Base-by-base conservation (phyloP, 345 rosid genomes). In the Murraya koenigii region DNA sequence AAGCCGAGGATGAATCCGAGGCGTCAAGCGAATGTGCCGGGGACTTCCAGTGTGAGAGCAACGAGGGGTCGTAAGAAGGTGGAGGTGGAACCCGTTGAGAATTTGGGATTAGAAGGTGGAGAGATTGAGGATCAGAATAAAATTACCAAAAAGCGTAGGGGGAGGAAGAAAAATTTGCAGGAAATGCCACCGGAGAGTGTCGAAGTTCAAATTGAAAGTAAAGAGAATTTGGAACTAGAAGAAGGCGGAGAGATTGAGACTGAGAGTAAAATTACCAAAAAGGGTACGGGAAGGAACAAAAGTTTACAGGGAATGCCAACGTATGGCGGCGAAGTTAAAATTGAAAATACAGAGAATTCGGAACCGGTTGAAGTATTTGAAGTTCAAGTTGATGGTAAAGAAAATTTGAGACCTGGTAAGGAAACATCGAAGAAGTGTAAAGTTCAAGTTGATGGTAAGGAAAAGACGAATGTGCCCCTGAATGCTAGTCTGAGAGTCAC, bases 1-100 rank as follows among this genome's bases (percentile, higher is more conserved):
- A 86, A 76, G 80, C 70, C 83, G 2, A 81, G 87, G 62, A 84
- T 85, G 77, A 84, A 82, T 14, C 82, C 78, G n/a, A 75, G 86
- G 74, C 75, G 86, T 32, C 36, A 77, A 5, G 84, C 36, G 22
- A 62, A 6, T 33, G 39, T 25, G 14, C 32, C 69, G 1, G 77
- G 33, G 44, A 62, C 69, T 49, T 23, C 69, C 41, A 33, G 69
- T 8, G 26, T 35, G 44, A 62, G 77, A 13, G 77, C 47, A 60
- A 74, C 77, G n/a, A 74, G 77, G n/a, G 20, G 32, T 23, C 61
- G 26, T 58, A 62, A 62, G 44, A 47, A 74, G n/a, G 69, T 23
- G 30, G 68, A 62, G 13, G 69, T 23, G 30, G 68, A 62, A 20
- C 14, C 6, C 23, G 69, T 10, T n/a, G 77, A 63, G 77, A 62